Evolutionary conservation across 345 rosid genomes (phyloP), one percentile per base, ranked within the genome.

Genomic region (Arabidopsis suecica): DNA sequence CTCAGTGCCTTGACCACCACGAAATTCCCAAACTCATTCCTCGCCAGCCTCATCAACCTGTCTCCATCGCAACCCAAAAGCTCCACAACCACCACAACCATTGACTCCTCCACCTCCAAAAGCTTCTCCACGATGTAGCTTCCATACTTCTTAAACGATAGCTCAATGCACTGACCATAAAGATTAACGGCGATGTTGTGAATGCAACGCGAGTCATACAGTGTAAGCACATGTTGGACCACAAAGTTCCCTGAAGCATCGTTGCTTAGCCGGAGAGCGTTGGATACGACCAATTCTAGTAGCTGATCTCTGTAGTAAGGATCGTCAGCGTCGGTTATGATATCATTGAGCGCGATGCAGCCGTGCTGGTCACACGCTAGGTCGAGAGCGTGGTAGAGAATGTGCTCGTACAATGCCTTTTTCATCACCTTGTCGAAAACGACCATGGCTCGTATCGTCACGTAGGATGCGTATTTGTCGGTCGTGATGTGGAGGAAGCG

Each of bases 401-500:
- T 18, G 5, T 1, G 20, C 0, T 56, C 12, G 14, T 42, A 42
- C 55, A 69, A 8, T 10, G 12, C 42, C 5, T 4, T 30, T 4
- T 41, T 56, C 54, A 16, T 56, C 1, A 56, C 64, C 18, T 4
- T 0, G 8, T 69, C 44, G 13, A 56, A 56, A 18, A 55, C 42
- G 5, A 14, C 28, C 69, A 75, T 75, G 42, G 79, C 79, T 75
- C 63, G 73, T 30, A 20, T 44, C 9, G 22, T 45, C 55, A 75
- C 74, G 48, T 32, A n/a, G n/a, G 61, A 20, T 3, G 73, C 61
- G 68, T 67, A 67, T 18, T 59, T 75, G 28, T 59, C 68, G 1
- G 73, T 59, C 45, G 68, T 20, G 61, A 75, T 40, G n/a, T 7
- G 5, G 44, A 45, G 14, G 78, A 74, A 65, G 9, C 60, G 11